phyloP scores from a whole-genome alignment of 495 filamentous ascomycete species.

The Hypomontagnella monticulosa region DNA sequence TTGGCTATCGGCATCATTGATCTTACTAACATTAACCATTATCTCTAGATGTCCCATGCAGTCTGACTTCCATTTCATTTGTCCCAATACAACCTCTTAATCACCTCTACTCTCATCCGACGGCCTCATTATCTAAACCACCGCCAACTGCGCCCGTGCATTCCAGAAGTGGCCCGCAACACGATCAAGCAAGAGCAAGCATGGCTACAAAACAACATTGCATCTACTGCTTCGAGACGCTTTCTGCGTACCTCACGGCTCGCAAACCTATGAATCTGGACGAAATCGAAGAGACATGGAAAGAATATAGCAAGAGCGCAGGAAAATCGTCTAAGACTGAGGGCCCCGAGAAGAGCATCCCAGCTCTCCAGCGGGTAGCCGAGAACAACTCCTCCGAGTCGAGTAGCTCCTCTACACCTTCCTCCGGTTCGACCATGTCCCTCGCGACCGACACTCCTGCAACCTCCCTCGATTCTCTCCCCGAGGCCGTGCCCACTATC shows the following conservation, averaged over 20 bases:
- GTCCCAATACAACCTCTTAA: not conserved
- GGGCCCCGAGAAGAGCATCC: slow-evolving; percentile 50
- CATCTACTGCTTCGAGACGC: slow-evolving; percentile 89
- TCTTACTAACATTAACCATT: no score
- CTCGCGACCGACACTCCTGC: slow-evolving; percentile 43
- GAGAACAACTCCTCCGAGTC: slow-evolving; percentile 42
- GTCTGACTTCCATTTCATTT: no score
- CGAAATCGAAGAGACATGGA: slow-evolving; percentile 78
- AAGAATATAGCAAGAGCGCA: slow-evolving; percentile 55
- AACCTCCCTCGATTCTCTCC: slow-evolving; percentile 41
- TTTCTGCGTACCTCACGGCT: slow-evolving; percentile 63
- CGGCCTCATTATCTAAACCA: not conserved
- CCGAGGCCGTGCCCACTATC: slow-evolving; percentile 28
- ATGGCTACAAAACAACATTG: slow-evolving; percentile 91
- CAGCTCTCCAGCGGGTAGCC: slow-evolving; percentile 52
- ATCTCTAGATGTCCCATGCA: no score
- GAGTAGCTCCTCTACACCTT: slow-evolving; percentile 46
- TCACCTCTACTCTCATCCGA: not conserved
- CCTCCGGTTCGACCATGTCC: slow-evolving; percentile 45
- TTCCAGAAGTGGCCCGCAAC: not conserved
- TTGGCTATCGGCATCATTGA: no score
- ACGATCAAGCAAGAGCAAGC: slow-evolving; percentile 2
- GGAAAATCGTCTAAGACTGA: slow-evolving; percentile 35
- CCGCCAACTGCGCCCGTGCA: not conserved
- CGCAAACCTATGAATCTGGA: slow-evolving; percentile 62